Evolutionary conservation across 2,329 filamentous ascomycete species (phyloP), one percentile per base, ranked within the genome.

Genomic region (Hymenoscyphus albidus): DNA sequence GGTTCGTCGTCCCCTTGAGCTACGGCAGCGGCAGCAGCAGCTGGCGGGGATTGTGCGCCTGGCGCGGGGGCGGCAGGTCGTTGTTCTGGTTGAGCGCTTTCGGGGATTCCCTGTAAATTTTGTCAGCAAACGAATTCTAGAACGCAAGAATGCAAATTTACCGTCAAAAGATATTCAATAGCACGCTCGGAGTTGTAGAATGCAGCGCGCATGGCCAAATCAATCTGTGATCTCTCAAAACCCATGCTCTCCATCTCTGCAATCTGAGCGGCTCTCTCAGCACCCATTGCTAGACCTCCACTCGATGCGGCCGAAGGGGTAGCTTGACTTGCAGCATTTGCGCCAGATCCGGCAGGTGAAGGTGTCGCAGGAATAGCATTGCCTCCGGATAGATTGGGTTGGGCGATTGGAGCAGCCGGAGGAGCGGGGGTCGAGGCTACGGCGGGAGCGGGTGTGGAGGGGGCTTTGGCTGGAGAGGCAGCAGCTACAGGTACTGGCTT

Each of bases 181-280:
- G 95, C 95, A 73, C 95, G 92, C 77, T 98, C 94, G 14, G 94
- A 93, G 80, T 99, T 99, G 83, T 90, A 96, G 79, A 92, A 99
- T 14, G 95, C 95, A 68, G 95, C 95, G 74, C 94, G 91, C 89
- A 99, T 95, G 61, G 95, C 95, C 58, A 90, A 87, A 72, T 97
- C 93, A 71, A 97, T 97, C 75, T 96, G 90, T 61, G 87, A 82
- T 74, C 93, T 86, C 74, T 91, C 87, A 72, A 99, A 99, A 9
- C 95, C 95, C 95, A 99, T 99, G 70, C 89, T 90, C 80, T 97
- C 93, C 93, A 99, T 97, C 76, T 93, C 92, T 59, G 89, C 85
- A 74, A 98, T 89, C 44, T 92, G 93, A 71, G 88, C 87, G 68
- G 91, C 86, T 71, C 93, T 88, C 77, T 94, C 90, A 67, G 88